Evolutionary conservation across 495 filamentous ascomycete genomes (phyloP), one percentile per base, ranked within the genome.

Genomic region (Cercophora sp.): DNA sequence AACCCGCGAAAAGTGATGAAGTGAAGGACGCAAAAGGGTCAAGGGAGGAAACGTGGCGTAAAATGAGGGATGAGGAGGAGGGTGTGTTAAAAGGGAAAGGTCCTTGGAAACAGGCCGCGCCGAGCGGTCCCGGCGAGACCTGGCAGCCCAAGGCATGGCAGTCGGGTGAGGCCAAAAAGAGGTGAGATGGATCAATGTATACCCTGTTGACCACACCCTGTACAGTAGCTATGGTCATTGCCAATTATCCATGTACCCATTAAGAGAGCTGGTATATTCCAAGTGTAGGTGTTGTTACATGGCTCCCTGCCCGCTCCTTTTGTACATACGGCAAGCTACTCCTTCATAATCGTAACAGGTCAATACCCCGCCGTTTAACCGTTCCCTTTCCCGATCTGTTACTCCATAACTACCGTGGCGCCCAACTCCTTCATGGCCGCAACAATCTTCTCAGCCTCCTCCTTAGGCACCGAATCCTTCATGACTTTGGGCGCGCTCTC

Each of bases 391-490:
- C 24, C 31, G 13, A 35, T 51, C 11, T 10, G 9, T 79, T 88
- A 98, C 66, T 97, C 94, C 87, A 99, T 89, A 36, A 76, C 72
- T 34, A 86, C 94, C 63, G 86, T 86, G 44, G 86, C 93, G 35
- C 93, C 93, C 23, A 99, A 75, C 60, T 77, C 92, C 82, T 96
- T 96, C 76, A 99, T 78, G 18, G 85, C 84, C 70, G 88, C 90
- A 32, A 96, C 78, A 60, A 97, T 96, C 88, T 99, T 99, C 83
- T 97, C 91, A 10, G 86, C 87, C 70, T 99, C 93, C 66, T 99
- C 93, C 81, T 97, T 99, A 27, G 91, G 87, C 65, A 99, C 89
- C 10, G 84, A 87, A 71, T 99, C 93, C 84, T 96, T 97, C 89
- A 99, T 85, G 63, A 88, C 75, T 88, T 99, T 99, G 57, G 93